These are phyloP conservation scores for Didymosphaeria variabile DNA, from an alignment of 2,329 filamentous ascomycete species.

Conservation along the genomic window DNA sequence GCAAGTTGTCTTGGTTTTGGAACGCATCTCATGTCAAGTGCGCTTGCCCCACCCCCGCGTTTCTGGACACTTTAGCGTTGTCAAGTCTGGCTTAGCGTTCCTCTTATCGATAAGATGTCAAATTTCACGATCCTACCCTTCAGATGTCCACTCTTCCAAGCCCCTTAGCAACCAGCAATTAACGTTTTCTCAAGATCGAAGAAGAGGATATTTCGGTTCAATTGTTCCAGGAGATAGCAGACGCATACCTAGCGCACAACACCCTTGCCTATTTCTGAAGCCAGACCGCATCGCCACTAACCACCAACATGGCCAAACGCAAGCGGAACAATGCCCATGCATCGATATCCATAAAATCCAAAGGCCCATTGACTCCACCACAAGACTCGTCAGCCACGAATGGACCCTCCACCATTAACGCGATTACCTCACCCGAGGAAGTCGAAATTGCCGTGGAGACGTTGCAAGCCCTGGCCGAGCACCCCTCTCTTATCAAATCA, in stretches of 20 bases:
- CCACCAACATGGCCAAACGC: constrained; percentile 35
- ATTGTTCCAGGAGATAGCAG: neutral
- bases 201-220: neutral
- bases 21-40: neutral
- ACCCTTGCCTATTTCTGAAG: neutral
- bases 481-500: constrained; percentile 72
- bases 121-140: constrained; percentile 3
- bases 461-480: constrained; percentile 64
- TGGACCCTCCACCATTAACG: constrained; percentile 62
- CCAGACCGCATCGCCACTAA: neutral
- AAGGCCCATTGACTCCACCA: constrained; percentile 37
- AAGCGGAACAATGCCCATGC: constrained; percentile 35
- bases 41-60: constrained; percentile 5
- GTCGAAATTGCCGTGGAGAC: constrained; percentile 74
- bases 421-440: constrained; percentile 69
- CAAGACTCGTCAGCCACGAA: constrained; percentile 28
- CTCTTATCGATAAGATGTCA: neutral
- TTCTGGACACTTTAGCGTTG: constrained; percentile 4
- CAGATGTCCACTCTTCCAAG: neutral
- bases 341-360: constrained; percentile 33
- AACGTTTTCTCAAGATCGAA: neutral
- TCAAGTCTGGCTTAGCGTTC: neutral
- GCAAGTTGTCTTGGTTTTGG: too few species aligned
- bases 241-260: neutral
- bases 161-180: neutral